Percentiles rank a stretch among this genome's conserved stretches.
phyloP scores from a whole-genome alignment of 2,329 filamentous ascomycete species.

The Curvularia lunata region DNA sequence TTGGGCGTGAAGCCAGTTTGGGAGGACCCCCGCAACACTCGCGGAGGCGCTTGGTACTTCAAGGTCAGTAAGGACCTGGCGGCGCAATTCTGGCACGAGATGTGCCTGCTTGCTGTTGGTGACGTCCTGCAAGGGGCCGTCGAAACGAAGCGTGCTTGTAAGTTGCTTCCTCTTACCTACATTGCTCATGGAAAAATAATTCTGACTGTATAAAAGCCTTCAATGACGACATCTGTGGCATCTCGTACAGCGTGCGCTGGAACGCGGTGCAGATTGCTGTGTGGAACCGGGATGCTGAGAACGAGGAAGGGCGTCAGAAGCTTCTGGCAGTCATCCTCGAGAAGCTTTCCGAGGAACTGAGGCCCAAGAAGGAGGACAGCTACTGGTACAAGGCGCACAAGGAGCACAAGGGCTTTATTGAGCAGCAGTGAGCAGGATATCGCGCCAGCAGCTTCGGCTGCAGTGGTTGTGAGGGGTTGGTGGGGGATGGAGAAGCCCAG shows the following conservation, averaged over 20 bases:
- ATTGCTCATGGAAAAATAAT: background rate
- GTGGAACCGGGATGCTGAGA: constrained; percentile 89
- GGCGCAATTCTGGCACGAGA: constrained; percentile 78
- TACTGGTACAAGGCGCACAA: constrained; percentile 90
- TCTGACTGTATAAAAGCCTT: constrained; percentile 42
- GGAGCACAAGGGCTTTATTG: constrained; percentile 78
- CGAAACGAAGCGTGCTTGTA: constrained; percentile 65
- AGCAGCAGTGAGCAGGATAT: constrained; percentile 20
- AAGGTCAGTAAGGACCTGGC: constrained; percentile 77
- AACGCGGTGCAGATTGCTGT: constrained; percentile 87
- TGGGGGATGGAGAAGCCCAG: background rate
- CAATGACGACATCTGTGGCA: constrained; percentile 85
- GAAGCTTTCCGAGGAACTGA: constrained; percentile 74
- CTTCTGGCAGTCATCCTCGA: constrained; percentile 76
- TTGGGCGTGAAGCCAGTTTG: constrained; percentile 81
- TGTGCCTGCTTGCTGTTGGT: constrained; percentile 82
- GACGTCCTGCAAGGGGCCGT: constrained; percentile 78
- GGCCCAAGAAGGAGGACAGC: constrained; percentile 66
- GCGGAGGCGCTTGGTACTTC: constrained; percentile 92
- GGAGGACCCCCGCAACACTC: constrained; percentile 84
- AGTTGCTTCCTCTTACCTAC: constrained; percentile 45
- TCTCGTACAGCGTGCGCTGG: constrained; percentile 86
- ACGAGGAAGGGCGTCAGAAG: constrained; percentile 77
- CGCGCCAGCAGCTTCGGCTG: background rate
- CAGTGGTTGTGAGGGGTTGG: background rate